A percentile compares a stretch with the other conserved stretches of the same genome.
These are phyloP conservation scores for Coniochaeta pulveracea DNA, from an alignment of 2,329 filamentous ascomycete genomes.

Conservation along the genomic window DNA sequence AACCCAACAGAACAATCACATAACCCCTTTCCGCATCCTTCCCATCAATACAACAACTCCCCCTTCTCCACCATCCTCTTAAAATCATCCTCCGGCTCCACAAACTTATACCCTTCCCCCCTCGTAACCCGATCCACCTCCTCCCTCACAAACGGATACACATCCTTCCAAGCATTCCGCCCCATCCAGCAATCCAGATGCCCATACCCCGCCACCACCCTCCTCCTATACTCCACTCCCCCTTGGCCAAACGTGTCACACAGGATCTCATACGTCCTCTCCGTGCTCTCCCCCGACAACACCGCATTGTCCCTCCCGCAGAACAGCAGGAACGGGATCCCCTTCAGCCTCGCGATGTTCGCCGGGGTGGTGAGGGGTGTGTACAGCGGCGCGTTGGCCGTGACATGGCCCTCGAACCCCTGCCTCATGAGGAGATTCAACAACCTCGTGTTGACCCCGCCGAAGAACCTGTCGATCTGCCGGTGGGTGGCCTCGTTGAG, in stretches of 20 bases:
- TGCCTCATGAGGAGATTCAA: conserved; percentile 45
- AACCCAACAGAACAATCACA: background rate
- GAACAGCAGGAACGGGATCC: conserved; percentile 44
- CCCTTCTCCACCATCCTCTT: conserved; percentile 27
- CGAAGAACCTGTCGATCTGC: conserved; percentile 49
- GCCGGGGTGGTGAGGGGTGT: conserved; percentile 32
- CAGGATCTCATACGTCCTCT: conserved; percentile 39
- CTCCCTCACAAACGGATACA: conserved; percentile 43
- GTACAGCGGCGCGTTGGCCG: conserved; percentile 36
- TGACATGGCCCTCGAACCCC: conserved; percentile 38
- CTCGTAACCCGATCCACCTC: conserved; percentile 42
- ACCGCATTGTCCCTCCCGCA: conserved; percentile 46
- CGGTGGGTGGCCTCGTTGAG: conserved; percentile 55
- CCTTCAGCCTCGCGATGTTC: conserved; percentile 38
- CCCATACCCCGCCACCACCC: conserved; percentile 45
- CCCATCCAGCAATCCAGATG: conserved; percentile 55
- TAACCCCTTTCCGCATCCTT: background rate
- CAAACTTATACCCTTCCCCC: conserved; percentile 27
- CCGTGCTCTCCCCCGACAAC: conserved; percentile 39
- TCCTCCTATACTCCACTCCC: conserved; percentile 33
- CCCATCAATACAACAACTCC: conserved; percentile 23
- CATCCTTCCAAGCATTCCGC: conserved; percentile 44
- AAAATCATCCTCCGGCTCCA: conserved; percentile 31
- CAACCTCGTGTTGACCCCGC: conserved; percentile 49
- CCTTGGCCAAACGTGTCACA: conserved; percentile 31